Conservation (phyloP, 2,329 filamentous ascomycete species). For the Paecilomyces niveus region DNA sequence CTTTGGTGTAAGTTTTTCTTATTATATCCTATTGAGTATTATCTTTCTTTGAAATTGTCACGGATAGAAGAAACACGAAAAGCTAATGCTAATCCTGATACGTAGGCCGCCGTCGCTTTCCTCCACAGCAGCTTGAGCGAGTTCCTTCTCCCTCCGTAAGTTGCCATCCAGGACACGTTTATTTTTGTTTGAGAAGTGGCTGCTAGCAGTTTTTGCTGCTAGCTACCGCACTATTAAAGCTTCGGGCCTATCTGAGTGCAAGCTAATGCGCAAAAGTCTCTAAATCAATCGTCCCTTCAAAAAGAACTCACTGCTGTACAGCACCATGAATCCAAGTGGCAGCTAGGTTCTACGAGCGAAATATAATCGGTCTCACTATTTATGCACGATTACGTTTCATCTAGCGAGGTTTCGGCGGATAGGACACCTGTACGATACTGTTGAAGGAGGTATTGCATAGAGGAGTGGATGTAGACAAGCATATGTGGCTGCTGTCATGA, state of each 20-base stretch:
- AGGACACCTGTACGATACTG: neutral
- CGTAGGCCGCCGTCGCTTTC: slow-evolving; percentile 58
- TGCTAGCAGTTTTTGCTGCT: neutral
- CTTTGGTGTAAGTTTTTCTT: slow-evolving; percentile 54
- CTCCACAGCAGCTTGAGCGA: slow-evolving; percentile 63
- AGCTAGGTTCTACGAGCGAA: neutral
- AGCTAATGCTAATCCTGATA: slow-evolving; percentile 10
- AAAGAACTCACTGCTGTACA: neutral
- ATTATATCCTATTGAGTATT: neutral
- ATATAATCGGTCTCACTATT: neutral
- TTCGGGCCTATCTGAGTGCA: neutral
- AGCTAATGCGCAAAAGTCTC: neutral
- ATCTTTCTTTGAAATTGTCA: slow-evolving; percentile 3
- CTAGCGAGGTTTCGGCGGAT: neutral
- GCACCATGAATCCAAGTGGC: neutral
- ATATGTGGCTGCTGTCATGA: no score
- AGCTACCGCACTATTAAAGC: neutral
- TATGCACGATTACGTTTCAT: neutral
- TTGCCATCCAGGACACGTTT: slow-evolving; percentile 6
- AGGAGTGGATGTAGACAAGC: neutral
- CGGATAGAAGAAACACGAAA: neutral
- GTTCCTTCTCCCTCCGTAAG: slow-evolving; percentile 56
- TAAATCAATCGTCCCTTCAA: neutral
- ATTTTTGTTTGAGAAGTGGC: neutral
- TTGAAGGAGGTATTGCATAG: neutral